phyloP scores from a whole-genome alignment of 345 rosid species.

The Citrus sp. region DNA sequence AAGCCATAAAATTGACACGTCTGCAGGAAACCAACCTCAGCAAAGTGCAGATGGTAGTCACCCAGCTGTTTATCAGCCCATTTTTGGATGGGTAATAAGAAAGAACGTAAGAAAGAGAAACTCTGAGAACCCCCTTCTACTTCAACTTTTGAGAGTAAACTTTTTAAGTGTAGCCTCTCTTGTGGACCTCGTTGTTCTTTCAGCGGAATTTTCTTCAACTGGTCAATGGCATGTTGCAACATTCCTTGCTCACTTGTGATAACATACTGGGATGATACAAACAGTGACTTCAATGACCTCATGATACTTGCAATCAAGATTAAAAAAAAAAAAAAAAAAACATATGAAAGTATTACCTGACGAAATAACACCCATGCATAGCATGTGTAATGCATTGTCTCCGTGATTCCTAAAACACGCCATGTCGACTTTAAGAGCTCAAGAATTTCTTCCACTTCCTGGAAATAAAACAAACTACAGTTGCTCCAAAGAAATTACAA shows the following conservation, averaged over 20 bases:
- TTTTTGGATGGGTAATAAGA: constrained; percentile 78
- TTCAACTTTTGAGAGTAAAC: constrained; percentile 62
- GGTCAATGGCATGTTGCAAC: constrained; percentile 80
- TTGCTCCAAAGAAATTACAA: neutral
- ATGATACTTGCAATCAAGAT: constrained; percentile 1
- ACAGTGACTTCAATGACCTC: constrained; percentile 7
- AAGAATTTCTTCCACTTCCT: constrained; percentile 98
- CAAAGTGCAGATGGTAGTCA: constrained; percentile 86
- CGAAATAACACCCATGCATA: constrained; percentile 87
- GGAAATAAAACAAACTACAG: constrained; percentile 8
- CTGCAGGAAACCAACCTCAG: constrained; percentile 50
- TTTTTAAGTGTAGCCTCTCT: constrained; percentile 88
- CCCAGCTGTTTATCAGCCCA: constrained; percentile 89
- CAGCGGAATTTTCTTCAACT: constrained; percentile 79
- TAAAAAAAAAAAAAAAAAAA: neutral
- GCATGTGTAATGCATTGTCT: constrained; percentile 93
- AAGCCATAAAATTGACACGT: neutral
- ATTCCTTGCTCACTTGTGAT: constrained; percentile 79
- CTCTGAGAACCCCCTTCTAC: constrained; percentile 51
- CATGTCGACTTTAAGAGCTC: constrained; percentile 95
- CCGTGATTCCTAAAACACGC: constrained; percentile 94
- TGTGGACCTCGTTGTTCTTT: constrained; percentile 96
- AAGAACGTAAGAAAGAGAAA: constrained; percentile 73
- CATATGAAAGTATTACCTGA: constrained; percentile 56
- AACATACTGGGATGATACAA: constrained; percentile 60